These are phyloP conservation scores for Sporothrix schenckii DNA, from an alignment of 2,329 filamentous ascomycete genomes.

Conservation along the genomic window DNA sequence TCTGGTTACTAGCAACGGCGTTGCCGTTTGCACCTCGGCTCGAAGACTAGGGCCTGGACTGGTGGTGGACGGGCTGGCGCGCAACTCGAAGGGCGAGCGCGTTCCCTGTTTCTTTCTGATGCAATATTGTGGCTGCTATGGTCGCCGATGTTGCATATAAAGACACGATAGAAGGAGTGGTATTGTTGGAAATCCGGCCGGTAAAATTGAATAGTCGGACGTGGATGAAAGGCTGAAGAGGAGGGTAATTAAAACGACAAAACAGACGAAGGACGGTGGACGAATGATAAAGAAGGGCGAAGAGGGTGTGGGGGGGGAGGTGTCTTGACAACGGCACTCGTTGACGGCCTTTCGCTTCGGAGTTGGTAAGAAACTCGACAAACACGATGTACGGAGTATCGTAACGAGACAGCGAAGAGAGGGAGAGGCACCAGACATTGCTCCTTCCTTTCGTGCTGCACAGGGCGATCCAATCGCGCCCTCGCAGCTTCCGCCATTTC, in stretches of 20 bases:
- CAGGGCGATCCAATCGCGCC: slow-evolving; percentile 3
- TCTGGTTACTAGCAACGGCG: slow-evolving; percentile 2
- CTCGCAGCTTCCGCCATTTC: slow-evolving; percentile 3
- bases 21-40: slow-evolving; percentile 15
- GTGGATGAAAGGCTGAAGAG: slow-evolving; percentile 26
- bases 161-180: neutral
- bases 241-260: slow-evolving; percentile 19
- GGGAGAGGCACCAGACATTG: neutral
- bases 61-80: neutral
- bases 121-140: slow-evolving; percentile 7
- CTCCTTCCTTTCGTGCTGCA: neutral
- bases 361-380: neutral
- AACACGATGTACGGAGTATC: neutral
- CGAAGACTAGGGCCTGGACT: too few species aligned
- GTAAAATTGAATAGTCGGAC: slow-evolving; percentile 11
- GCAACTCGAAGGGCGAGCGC: neutral
- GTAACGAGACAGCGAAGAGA: neutral
- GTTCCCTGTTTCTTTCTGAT: neutral
- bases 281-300: slow-evolving; percentile 8
- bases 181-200: slow-evolving; percentile 15
- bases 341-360: neutral
- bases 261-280: neutral
- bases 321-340: neutral
- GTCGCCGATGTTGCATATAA: neutral
- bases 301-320: neutral